These are phyloP conservation scores for Syncephalastrum monosporum DNA, from an alignment of 371 early-diverging fungal genomes.

Conservation along the genomic window DNA sequence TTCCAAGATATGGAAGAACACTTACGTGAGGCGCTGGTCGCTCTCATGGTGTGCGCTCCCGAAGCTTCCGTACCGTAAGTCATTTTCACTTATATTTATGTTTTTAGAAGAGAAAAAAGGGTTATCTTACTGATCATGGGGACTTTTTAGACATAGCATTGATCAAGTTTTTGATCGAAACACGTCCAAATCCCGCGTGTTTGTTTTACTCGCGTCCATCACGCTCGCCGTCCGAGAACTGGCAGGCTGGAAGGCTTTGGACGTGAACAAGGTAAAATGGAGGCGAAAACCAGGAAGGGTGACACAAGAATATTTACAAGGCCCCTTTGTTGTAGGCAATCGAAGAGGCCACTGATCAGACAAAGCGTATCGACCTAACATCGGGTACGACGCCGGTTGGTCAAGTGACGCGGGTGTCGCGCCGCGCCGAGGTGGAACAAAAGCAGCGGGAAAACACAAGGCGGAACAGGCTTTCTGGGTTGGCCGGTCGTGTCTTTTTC, in stretches of 20 bases:
- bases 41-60: conserved; percentile 37
- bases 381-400: conserved; percentile 14
- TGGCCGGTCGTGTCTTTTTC: conserved; percentile 42
- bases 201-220: conserved; percentile 29
- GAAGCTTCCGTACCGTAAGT: conserved; percentile 27
- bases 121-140: neutral
- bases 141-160: conserved; percentile 26
- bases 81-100: neutral
- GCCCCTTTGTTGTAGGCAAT: neutral
- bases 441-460: conserved; percentile 13
- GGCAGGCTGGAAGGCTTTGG: conserved; percentile 25
- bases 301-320: no score
- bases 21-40: conserved; percentile 31
- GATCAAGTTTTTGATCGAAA: conserved; percentile 43
- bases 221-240: conserved; percentile 38
- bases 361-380: no score
- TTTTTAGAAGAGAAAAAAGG: no score
- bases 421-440: conserved; percentile 28
- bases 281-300: neutral
- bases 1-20: conserved; percentile 21
- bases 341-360: conserved; percentile 3
- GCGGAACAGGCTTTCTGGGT: conserved; percentile 32
- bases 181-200: conserved; percentile 28
- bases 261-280: conserved; percentile 1
- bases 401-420: conserved; percentile 32